Evolutionary conservation across 2,329 filamentous ascomycete species (phyloP), one percentile per base, ranked within the genome.

Genomic region (Didymella pomorum): DNA sequence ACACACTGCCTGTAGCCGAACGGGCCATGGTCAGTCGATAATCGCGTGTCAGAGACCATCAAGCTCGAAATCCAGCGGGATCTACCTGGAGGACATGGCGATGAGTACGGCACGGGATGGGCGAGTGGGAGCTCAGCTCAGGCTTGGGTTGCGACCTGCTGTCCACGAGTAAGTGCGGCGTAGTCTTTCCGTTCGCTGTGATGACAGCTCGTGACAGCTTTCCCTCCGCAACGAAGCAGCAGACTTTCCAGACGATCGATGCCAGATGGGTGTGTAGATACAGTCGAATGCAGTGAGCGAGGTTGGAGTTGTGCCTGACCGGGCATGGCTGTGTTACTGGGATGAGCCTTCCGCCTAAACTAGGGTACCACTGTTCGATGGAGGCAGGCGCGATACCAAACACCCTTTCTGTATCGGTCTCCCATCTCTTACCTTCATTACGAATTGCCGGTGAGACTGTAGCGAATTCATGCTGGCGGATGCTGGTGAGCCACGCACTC

Each of bases 281-380:
- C 8, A 12, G n/a, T 25, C 11, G 16, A 35, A 35, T 35, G 31
- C 31, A 35, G 11, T 25, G 39, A 23, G 37, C 4, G 37, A 37
- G 23, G 58, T 33, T 29, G 41, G 45, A 52, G 37, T 52, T 48
- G 62, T 56, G 23, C 50, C 39, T 54, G 50, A 46, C 56, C 45
- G 26, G 25, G 20, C 52, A 58, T 58, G 64, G 60, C 51, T 58
- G 39, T 50, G 51, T 53, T 60, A 39, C 37, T 58, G 62, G 65
- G 65, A 66, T 68, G 56, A 44, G 54, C 56, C 52, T 18, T 63
- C 52, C 41, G 56, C 60, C 64, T 66, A 68, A 60, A 33, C 62
- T 68, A 68, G 65, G 65, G 64, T 68, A 68, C 65, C 65, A 61
- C 56, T 57, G 44, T 63, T 63, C 52, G 48, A 47, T 11, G 31